phyloP scores from a whole-genome alignment of 2,329 filamentous ascomycete genomes.

The Colletotrichum ledebouriae region DNA sequence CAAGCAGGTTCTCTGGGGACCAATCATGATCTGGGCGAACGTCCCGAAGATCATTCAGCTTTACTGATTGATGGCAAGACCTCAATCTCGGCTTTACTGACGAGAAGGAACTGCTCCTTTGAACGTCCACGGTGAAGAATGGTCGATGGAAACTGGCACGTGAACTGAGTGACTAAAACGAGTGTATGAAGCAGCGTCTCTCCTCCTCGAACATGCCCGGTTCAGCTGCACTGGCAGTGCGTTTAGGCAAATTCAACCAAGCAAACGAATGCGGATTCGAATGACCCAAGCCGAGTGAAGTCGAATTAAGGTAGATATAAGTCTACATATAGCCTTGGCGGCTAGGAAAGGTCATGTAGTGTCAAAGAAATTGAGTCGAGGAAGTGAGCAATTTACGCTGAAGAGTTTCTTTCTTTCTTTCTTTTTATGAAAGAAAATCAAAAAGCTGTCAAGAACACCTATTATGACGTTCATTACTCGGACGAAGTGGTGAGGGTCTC shows the following conservation, averaged over 20 bases:
- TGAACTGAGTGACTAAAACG: background rate
- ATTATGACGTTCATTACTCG: background rate
- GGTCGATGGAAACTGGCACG: background rate
- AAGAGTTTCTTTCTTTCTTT: no score
- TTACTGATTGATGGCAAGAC: no score
- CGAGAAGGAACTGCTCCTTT: no score
- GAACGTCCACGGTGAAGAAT: no score
- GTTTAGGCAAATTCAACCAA: background rate
- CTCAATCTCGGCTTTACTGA: no score
- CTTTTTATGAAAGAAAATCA: background rate
- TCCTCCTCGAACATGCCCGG: slow-evolving; percentile 23
- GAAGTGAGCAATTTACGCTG: no score
- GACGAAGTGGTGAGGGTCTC: background rate
- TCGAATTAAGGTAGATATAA: slow-evolving; percentile 8
- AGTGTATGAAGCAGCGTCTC: slow-evolving; percentile 3
- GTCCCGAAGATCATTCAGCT: slow-evolving; percentile 24
- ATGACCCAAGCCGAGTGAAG: background rate
- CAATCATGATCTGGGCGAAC: background rate
- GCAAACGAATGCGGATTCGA: background rate
- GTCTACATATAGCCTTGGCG: background rate
- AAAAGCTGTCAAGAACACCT: background rate
- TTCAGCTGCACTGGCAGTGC: slow-evolving; percentile 9
- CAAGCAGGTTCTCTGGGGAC: slow-evolving; percentile 11
- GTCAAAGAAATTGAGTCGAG: background rate
- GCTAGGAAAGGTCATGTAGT: background rate